Evolutionary conservation across 2,329 filamentous ascomycete species (phyloP).

Genomic region (Arachnopeziza araneosa): DNA sequence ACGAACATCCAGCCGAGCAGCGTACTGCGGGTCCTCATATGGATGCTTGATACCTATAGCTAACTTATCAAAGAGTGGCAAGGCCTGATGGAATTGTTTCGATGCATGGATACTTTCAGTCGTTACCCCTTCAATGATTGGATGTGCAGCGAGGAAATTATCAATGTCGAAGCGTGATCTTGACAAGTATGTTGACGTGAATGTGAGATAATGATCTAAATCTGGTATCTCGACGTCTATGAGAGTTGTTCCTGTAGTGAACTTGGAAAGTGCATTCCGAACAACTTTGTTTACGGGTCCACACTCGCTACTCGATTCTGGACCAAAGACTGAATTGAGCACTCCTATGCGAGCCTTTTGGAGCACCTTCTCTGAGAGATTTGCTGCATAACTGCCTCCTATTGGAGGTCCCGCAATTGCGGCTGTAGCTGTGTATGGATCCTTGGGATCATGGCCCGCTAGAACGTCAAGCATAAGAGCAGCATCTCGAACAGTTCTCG

Average conservation of each 20-base stretch:
- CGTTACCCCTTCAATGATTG: conserved; percentile 23
- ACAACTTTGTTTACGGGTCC: conserved; percentile 11
- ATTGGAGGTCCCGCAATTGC: conserved; percentile 20
- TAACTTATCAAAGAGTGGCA: conserved; percentile 10
- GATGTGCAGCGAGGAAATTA: conserved; percentile 33
- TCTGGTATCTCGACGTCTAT: conserved; percentile 27
- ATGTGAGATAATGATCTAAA: conserved; percentile 22
- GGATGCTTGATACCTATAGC: conserved; percentile 18
- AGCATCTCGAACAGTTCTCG: conserved; percentile 27
- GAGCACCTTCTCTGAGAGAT: conserved; percentile 15
- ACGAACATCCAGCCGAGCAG: conserved; percentile 21
- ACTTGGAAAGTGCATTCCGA: too few species aligned
- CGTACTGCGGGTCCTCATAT: conserved; percentile 27
- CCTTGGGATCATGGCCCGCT: conserved; percentile 26
- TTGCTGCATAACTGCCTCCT: conserved; percentile 28
- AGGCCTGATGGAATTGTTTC: conserved; percentile 7
- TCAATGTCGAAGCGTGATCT: conserved; percentile 30
- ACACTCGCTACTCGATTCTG: conserved; percentile 18
- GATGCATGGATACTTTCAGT: conserved; percentile 8
- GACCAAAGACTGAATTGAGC: conserved; percentile 25
- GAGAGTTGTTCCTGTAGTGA: conserved; percentile 3
- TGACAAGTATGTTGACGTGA: conserved; percentile 23
- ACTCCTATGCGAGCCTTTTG: conserved; percentile 25
- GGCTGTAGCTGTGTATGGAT: conserved; percentile 25
- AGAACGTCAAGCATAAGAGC: conserved; percentile 29